Evolutionary conservation across 495 filamentous ascomycete species (phyloP), one percentile per base, ranked within the genome.

Genomic region (Penicillium longicatenatum): DNA sequence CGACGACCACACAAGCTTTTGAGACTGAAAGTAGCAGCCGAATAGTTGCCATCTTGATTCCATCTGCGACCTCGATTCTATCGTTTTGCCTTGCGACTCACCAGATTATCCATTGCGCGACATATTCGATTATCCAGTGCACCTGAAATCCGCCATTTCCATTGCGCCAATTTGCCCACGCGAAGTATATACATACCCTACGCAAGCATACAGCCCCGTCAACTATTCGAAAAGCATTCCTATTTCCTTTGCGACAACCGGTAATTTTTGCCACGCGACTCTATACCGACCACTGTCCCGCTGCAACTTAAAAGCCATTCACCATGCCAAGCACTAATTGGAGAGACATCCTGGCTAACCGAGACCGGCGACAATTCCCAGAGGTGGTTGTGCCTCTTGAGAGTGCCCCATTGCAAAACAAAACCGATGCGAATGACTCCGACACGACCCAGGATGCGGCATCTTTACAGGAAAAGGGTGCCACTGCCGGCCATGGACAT

Each of bases 361-460:
- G 71, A 47, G 73, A 82, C 52, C 72, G 76, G 2, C 61, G 60
- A 9, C 64, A 74, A 21, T 82, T 81, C 63, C 72, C 73, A 8
- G 73, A 75, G 48, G 76, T 79, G 31, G 72, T 77, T 37, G 63
- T 81, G 7, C 77, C 78, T 9, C 65, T 83, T 37, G 63, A 69
- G 4, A 24, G 31, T 57, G 69, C 66, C 16, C 54, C 63, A 22
- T 64, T 65, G 19, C 51, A 54, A 29, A 55, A 54, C 31, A 61
- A 21, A 20, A 35, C 62, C 8, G 56, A 61, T 35, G 54, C 35
- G 8, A 17, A 17, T 33, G 35, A 55, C 35, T 63, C 60, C 33
- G 62, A 55, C 29, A 45, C 48, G 41, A 70, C 65, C 44, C 58
- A 71, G n/a, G 70, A 75, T 55, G 61, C 54, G 21, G 66, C 67